Conservation (phyloP, 106 monocot species). For the Phalaenopsis equestris region DNA sequence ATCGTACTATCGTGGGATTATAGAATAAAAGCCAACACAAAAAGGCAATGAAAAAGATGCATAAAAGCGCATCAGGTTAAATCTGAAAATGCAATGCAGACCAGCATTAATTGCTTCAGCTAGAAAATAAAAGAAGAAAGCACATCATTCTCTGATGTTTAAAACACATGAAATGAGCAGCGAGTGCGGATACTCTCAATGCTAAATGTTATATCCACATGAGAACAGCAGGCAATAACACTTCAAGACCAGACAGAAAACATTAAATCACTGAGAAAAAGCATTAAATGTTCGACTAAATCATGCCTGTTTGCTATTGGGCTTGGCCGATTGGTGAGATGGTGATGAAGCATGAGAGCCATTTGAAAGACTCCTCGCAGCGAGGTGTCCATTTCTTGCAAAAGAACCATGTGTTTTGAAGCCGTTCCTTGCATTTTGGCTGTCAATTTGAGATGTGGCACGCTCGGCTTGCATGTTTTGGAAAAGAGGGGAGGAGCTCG, state of each 20-base stretch:
- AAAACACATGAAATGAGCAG: background rate
- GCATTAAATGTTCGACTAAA: too few relatives aligned
- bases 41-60: too few relatives aligned
- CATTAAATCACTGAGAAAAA: background rate
- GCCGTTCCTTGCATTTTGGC: constrained; percentile 19
- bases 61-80: background rate
- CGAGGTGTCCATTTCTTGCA: constrained; percentile 30
- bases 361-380: constrained; percentile 51
- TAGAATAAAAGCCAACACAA: too few relatives aligned
- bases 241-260: background rate
- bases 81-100: background rate
- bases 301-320: constrained; percentile 21
- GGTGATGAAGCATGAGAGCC: constrained; percentile 44
- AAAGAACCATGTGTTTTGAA: constrained; percentile 39
- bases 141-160: background rate
- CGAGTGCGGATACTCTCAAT: background rate
- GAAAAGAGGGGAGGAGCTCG: constrained; percentile 53
- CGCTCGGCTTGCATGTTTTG: constrained; percentile 64
- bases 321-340: constrained; percentile 27
- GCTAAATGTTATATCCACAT: background rate
- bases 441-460: constrained; percentile 8
- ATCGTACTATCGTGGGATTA: too few relatives aligned
- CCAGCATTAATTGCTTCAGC: background rate
- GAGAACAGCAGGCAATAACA: background rate
- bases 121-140: background rate